Base-by-base conservation (phyloP, 148 eudicot genomes). In the Amaranthus cruentus region DNA sequence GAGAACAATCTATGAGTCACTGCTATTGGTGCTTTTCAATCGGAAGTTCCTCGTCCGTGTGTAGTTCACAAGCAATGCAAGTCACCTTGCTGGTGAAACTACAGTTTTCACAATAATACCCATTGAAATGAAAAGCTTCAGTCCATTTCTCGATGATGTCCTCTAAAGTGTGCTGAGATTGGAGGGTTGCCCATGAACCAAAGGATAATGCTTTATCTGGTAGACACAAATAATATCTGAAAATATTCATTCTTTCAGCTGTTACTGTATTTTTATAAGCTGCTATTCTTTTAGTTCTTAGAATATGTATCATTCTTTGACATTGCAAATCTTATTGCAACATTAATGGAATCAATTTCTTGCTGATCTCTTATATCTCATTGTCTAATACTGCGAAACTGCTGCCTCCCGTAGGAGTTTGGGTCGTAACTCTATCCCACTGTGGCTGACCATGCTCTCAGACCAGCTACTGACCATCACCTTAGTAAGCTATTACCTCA, bases 1-100 rank as follows among this genome's bases (percentile, higher is more conserved):
- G 84, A 6, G 7, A 15, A 60, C 61, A 56, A 13, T 55, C 50
- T 70, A 15, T 75, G 70, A 74, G 11, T 52, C 28, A 21, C 38
- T 62, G 9, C 57, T 43, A 15, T 69, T 58, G n/a, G 4, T 15
- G 42, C 28, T 14, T 0, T 21, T 5, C 28, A 8, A 6, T 47
- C 49, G 66, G 43, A 60, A 14, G 21, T n/a, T 15, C 44, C 52
- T 48, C 49, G 43, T 43, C 54, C 13, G 6, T 18, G 10, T 7
- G 13, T 44, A 5, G 43, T 28, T 44, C 14, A 60, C 3, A 13
- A 60, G 68, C 11, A 9, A 3, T 7, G 6, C 38, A 49, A 49
- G 2, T 15, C 68, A 47, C 6, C 3, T 6, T 15, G 54, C 69
- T 12, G 6, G 38, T 66, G 69, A 64, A 64, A 48, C 15, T 21